Evolutionary conservation across 2,329 filamentous ascomycete genomes (phyloP).

Genomic region (Sporothrix inflata): DNA sequence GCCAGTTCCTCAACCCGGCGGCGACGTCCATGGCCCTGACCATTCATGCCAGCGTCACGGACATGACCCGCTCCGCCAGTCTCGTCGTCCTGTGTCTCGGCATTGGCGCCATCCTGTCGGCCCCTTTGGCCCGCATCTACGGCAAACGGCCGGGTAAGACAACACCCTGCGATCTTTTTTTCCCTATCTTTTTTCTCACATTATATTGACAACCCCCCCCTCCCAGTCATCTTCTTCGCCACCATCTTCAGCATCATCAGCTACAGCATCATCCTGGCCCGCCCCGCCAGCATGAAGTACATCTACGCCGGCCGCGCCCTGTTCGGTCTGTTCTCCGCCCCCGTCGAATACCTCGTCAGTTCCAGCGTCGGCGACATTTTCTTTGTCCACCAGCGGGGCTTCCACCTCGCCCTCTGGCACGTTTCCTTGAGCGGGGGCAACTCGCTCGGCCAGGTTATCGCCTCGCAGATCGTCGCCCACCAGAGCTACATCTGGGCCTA

Average conservation of each 20-base stretch:
- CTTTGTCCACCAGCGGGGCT: constrained; percentile 57
- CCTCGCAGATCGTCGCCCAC: constrained; percentile 8
- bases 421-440: constrained; percentile 19
- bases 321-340: constrained; percentile 37
- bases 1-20: constrained; percentile 41
- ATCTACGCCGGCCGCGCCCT: constrained; percentile 35
- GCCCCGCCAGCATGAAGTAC: constrained; percentile 32
- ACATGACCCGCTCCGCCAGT: constrained; percentile 41
- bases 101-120: constrained; percentile 60
- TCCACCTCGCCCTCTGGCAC: constrained; percentile 39
- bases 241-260: constrained; percentile 38
- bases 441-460: constrained; percentile 23
- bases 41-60: constrained; percentile 39
- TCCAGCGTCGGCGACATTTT: constrained; percentile 59
- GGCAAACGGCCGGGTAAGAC: constrained; percentile 36
- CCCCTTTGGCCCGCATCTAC: constrained; percentile 39
- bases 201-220: neutral
- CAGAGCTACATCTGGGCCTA: constrained; percentile 20
- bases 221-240: constrained; percentile 41
- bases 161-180: neutral
- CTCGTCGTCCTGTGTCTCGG: constrained; percentile 66
- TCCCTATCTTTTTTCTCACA: neutral
- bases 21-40: constrained; percentile 40
- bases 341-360: constrained; percentile 43
- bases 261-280: constrained; percentile 30